Conservation (phyloP, 2,329 filamentous ascomycete genomes). For the Blastomyces silverae region DNA sequence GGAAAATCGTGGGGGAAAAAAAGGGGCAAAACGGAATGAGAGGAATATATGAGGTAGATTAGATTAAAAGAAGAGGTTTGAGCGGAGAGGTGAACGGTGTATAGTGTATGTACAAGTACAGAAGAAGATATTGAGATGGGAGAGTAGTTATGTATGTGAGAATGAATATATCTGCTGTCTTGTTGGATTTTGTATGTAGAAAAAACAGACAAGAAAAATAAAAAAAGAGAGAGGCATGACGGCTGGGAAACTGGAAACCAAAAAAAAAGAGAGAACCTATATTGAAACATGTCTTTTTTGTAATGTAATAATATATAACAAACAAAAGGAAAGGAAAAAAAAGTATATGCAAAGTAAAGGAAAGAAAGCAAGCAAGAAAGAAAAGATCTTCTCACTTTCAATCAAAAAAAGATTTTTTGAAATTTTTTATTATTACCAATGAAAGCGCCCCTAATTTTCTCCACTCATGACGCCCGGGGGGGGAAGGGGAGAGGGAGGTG, state of each 20-base stretch:
- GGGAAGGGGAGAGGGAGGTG: not conserved
- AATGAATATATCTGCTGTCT: too few species aligned
- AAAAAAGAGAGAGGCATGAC: too few species aligned
- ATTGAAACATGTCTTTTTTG: constrained; percentile 1
- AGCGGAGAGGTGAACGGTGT: too few species aligned
- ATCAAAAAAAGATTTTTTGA: not conserved
- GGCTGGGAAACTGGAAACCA: not conserved
- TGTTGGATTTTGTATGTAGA: too few species aligned
- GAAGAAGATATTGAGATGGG: too few species aligned
- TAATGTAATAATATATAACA: not conserved
- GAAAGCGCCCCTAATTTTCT: not conserved
- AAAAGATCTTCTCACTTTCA: not conserved
- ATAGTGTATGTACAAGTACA: too few species aligned
- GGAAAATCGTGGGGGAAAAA: too few species aligned
- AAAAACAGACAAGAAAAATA: too few species aligned
- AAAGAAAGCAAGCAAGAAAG: not conserved
- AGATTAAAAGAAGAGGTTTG: too few species aligned
- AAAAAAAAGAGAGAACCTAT: not conserved
- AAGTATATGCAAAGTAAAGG: not conserved
- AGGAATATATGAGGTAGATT: too few species aligned
- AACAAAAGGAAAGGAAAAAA: not conserved
- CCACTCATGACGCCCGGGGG: not conserved
- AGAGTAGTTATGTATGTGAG: too few species aligned
- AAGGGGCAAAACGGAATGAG: too few species aligned
- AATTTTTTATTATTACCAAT: constrained; percentile 4